A percentile compares a stretch with the other conserved stretches of the same genome.
These are phyloP conservation scores for Amaranthus tricolor DNA, from an alignment of 179 eudicot species.

Conservation along the genomic window DNA sequence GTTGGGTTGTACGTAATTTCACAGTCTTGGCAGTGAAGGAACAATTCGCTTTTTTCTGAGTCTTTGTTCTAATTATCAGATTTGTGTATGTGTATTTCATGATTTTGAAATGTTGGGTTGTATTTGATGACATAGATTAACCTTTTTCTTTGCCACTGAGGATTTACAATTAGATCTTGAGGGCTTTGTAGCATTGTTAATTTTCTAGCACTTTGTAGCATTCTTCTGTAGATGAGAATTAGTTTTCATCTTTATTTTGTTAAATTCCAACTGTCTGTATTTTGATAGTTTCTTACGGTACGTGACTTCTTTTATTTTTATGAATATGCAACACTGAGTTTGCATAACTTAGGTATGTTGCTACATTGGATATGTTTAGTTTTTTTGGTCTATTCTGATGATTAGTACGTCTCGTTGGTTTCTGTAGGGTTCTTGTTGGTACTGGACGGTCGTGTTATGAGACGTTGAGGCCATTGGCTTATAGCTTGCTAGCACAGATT, in stretches of 20 bases:
- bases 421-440: conserved; percentile 90
- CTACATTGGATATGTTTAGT: not conserved
- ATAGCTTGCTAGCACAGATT: conserved; percentile 91
- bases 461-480: conserved; percentile 91
- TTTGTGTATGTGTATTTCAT: no score
- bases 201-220: not conserved
- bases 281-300: not conserved
- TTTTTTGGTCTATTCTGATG: not conserved
- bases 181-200: no score
- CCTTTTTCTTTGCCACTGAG: no score
- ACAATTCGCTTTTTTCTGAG: no score
- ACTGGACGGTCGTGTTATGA: conserved; percentile 97
- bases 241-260: not conserved
- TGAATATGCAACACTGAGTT: not conserved
- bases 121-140: no score
- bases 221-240: not conserved
- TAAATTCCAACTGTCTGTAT: not conserved
- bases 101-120: no score
- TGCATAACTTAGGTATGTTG: not conserved
- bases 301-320: not conserved
- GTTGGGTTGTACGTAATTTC: no score
- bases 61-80: no score
- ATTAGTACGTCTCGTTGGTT: not conserved
- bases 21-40: no score
- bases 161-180: no score